Evolutionary conservation across 2,329 filamentous ascomycete species (phyloP).

Genomic region (Seiridium unicorne): DNA sequence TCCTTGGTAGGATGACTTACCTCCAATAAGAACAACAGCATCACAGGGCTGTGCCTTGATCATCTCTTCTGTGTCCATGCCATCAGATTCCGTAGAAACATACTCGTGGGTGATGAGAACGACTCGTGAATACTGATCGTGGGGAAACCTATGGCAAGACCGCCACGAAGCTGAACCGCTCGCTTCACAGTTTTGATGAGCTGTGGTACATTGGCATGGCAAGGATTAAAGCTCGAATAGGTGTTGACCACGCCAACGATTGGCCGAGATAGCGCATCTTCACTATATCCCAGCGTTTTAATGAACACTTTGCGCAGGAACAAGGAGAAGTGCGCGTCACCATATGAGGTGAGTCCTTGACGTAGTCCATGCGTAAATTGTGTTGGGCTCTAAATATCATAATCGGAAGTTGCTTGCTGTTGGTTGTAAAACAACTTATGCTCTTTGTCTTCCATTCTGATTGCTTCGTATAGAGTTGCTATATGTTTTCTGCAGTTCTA

Average conservation of each 20-base stretch:
- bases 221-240: slow-evolving; percentile 71
- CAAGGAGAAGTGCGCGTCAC: slow-evolving; percentile 72
- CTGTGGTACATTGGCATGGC: slow-evolving; percentile 70
- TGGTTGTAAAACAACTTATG: too few relatives aligned
- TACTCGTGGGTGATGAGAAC: slow-evolving; percentile 70
- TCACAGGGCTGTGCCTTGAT: slow-evolving; percentile 70
- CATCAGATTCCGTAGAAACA: slow-evolving; percentile 75
- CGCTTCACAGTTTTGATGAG: slow-evolving; percentile 69
- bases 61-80: slow-evolving; percentile 81
- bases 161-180: slow-evolving; percentile 65
- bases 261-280: slow-evolving; percentile 67
- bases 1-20: slow-evolving; percentile 30
- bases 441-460: neutral
- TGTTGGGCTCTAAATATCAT: slow-evolving; percentile 57
- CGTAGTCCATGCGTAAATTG: slow-evolving; percentile 51
- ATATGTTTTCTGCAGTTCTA: too few relatives aligned
- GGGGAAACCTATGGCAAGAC: slow-evolving; percentile 69
- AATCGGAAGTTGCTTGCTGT: slow-evolving; percentile 42
- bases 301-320: slow-evolving; percentile 77
- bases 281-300: slow-evolving; percentile 72
- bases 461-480: too few relatives aligned
- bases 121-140: slow-evolving; percentile 71
- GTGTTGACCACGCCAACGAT: slow-evolving; percentile 77
- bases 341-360: slow-evolving; percentile 66
- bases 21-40: slow-evolving; percentile 65